Percentiles rank a stretch among this genome's conserved stretches.
phyloP scores from a whole-genome alignment of 148 eudicot species.

The Rhododendron ovatum region DNA sequence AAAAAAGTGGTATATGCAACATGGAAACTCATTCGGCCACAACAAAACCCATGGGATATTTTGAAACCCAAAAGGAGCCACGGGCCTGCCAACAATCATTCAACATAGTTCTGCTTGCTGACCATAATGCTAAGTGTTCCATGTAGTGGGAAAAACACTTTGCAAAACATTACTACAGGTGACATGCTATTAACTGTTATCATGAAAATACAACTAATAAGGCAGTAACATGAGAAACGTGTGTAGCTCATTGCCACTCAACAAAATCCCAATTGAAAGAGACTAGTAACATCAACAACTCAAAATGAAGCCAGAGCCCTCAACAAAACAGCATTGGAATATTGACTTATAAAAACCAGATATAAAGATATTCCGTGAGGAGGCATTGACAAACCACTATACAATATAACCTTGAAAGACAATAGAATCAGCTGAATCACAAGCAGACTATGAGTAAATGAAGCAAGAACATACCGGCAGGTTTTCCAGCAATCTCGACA shows the following conservation, averaged over 20 bases:
- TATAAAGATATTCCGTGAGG: neutral
- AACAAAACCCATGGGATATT: neutral
- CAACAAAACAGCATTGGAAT: neutral
- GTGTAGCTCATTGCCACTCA: neutral
- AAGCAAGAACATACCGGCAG: slow-evolving; percentile 54
- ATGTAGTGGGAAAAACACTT: neutral
- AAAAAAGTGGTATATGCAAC: neutral
- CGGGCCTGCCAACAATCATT: neutral
- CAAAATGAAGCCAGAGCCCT: neutral
- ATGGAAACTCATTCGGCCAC: neutral
- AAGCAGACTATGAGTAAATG: neutral
- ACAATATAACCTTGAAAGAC: neutral
- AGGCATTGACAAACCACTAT: neutral
- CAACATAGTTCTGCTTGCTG: neutral
- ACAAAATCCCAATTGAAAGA: neutral
- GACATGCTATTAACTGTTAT: neutral
- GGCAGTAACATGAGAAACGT: neutral
- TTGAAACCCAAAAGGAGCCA: neutral
- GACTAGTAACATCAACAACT: neutral
- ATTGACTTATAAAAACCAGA: neutral
- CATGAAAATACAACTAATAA: neutral
- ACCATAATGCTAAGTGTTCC: neutral
- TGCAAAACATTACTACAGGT: neutral
- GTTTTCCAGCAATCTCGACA: slow-evolving; percentile 81
- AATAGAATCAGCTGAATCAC: neutral